These are phyloP conservation scores for Penicillium sclerotigenum DNA, from an alignment of 2,329 filamentous ascomycete species.

Conservation along the genomic window DNA sequence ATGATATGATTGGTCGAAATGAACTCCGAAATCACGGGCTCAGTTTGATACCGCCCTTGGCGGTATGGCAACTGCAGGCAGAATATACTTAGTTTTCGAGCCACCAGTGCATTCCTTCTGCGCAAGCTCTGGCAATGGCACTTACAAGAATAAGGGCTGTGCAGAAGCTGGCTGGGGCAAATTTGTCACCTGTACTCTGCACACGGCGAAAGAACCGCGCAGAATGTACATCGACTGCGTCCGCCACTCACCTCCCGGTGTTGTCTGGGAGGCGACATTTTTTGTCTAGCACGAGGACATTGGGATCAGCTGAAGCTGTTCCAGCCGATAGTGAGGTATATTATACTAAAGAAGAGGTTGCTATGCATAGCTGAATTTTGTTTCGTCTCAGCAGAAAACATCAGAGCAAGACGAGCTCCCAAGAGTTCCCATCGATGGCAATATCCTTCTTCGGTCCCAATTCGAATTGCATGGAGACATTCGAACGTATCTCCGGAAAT, in stretches of 20 bases:
- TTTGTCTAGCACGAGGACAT: constrained; percentile 12
- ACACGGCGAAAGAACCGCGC: constrained; percentile 9
- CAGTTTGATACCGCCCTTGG: constrained; percentile 10
- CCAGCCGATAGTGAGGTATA: constrained; percentile 3
- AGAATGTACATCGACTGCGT: background rate
- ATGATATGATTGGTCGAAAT: background rate
- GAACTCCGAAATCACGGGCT: background rate
- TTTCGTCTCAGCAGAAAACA: background rate
- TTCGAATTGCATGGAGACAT: constrained; percentile 40
- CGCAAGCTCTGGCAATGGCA: constrained; percentile 24
- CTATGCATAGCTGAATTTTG: background rate
- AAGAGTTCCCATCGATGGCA: constrained; percentile 8
- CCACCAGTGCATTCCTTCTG: constrained; percentile 8
- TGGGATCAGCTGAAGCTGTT: constrained; percentile 1
- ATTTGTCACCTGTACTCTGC: constrained; percentile 13
- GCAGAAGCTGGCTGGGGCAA: constrained; percentile 10
- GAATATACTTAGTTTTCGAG: constrained; percentile 15
- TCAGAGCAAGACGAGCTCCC: background rate
- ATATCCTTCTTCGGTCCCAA: constrained; percentile 33
- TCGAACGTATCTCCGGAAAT: constrained; percentile 41
- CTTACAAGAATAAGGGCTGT: constrained; percentile 19
- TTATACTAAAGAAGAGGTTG: background rate
- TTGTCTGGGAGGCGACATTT: constrained; percentile 3
- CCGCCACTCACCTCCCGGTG: background rate
- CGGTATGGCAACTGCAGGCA: constrained; percentile 11